phyloP scores from a whole-genome alignment of 2,329 filamentous ascomycete species.

The Aspergillus tubingensis region DNA sequence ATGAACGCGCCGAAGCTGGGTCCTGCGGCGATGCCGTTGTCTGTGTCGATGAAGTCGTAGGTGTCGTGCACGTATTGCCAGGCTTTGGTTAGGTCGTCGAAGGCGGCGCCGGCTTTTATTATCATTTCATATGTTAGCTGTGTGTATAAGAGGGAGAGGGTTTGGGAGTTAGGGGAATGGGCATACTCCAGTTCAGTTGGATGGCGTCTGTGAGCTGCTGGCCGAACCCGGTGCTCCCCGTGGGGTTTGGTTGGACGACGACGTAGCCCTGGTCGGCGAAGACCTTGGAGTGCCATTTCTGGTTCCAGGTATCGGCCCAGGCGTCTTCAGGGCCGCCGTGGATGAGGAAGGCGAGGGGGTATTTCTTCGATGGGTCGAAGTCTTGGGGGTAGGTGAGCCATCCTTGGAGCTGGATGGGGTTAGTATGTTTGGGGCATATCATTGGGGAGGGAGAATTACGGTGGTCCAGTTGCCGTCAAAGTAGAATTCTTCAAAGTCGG shows the following conservation, averaged over 20 bases:
- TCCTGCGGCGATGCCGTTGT: constrained; percentile 43
- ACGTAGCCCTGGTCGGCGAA: constrained; percentile 89
- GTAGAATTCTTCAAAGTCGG: constrained; percentile 42
- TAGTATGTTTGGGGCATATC: neutral
- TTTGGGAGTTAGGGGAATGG: too few relatives aligned
- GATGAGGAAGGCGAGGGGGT: constrained; percentile 76
- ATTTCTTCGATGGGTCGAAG: constrained; percentile 71
- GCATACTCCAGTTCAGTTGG: constrained; percentile 71
- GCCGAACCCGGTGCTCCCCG: constrained; percentile 80
- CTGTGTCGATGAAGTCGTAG: constrained; percentile 41
- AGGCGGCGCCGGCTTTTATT: constrained; percentile 55
- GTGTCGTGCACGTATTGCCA: constrained; percentile 67
- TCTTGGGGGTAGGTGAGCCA: constrained; percentile 49
- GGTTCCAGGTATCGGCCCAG: constrained; percentile 76
- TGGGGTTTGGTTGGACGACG: constrained; percentile 78
- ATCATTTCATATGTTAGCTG: neutral
- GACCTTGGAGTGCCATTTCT: constrained; percentile 81
- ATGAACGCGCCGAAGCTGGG: constrained; percentile 50
- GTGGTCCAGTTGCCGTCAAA: constrained; percentile 39
- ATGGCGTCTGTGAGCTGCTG: constrained; percentile 77
- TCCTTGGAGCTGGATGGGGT: constrained; percentile 37
- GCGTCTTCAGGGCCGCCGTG: constrained; percentile 81
- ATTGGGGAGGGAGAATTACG: constrained; percentile 21
- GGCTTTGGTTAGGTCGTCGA: constrained; percentile 75
- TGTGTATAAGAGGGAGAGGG: neutral